Percentiles rank a stretch among this genome's conserved stretches.
phyloP scores from a whole-genome alignment of 768 basidiomycete species.

The Cubamyces lactineus region DNA sequence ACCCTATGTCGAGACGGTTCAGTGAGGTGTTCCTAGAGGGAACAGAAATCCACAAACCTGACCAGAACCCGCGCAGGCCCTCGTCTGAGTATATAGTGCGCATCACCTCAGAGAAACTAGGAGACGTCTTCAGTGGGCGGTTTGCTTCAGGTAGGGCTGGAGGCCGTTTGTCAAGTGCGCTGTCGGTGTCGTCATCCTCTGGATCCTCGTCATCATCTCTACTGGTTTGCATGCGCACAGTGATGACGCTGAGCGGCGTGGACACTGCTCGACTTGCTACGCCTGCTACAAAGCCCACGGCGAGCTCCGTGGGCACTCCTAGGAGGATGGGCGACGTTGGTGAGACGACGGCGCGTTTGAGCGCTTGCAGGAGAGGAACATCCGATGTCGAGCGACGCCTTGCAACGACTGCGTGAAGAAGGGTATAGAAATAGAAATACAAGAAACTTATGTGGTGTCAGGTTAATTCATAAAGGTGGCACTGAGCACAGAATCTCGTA shows the following conservation, averaged over 20 bases:
- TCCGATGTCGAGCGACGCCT: constrained; percentile 30
- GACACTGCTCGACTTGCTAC: constrained; percentile 57
- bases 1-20: constrained; percentile 42
- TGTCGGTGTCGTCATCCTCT: constrained; percentile 15
- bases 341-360: constrained; percentile 13
- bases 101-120: constrained; percentile 34
- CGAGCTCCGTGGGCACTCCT: constrained; percentile 50
- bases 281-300: constrained; percentile 59
- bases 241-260: constrained; percentile 58
- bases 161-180: constrained; percentile 24
- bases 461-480: not conserved
- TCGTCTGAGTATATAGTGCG: constrained; percentile 49
- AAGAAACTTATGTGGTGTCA: constrained; percentile 47
- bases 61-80: constrained; percentile 60
- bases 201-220: constrained; percentile 39
- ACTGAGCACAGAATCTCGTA: not conserved
- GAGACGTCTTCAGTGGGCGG: not conserved
- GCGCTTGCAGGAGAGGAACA: not conserved
- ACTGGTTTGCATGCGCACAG: constrained; percentile 55
- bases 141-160: constrained; percentile 7
- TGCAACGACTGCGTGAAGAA: constrained; percentile 47
- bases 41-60: constrained; percentile 40
- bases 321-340: constrained; percentile 29
- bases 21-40: not conserved
- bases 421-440: constrained; percentile 62